Base-by-base conservation (phyloP, 192 early-diverging fungal genomes). In the Entomortierella lignicola region DNA sequence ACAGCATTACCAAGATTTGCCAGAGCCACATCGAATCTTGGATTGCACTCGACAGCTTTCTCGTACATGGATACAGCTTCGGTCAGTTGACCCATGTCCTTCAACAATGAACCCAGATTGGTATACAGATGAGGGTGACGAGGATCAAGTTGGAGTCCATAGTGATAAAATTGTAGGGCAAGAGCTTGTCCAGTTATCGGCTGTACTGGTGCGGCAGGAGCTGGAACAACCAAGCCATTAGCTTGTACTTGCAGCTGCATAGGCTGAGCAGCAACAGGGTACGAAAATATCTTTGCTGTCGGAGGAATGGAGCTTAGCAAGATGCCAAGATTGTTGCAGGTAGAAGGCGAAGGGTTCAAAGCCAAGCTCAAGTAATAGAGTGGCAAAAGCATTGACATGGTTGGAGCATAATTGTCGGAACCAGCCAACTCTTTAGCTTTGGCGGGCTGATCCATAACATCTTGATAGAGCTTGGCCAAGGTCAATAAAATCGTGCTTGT, bases 1-100 rank as follows among this genome's bases (percentile, higher is more conserved):
- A 93, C 90, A 1, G 96, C 95, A 62, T 97, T 97, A 25, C 94
- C 96, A 27, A 97, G 85, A 63, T 97, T 97, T 48, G 96, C 96
- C 31, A 96, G 84, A 4, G 96, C 96, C 52, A 97, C 95, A 68
- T 94, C 95, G 60, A 97, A 97, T 20, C 89, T 88, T 56, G 94
- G 92, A 73, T 95, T 93, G 48, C 86, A 89, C 62, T 93, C 88
- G 8, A 97, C 94, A 0, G 96, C 96, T 68, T 90, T 90, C 60
- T 95, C 89, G 81, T 97, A 97, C 92, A 95, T 96, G 6, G 83
- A 70, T 29, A 97, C 89, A 1, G 94, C 95, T 59, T 96, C 94
- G 32, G 86, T 83, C 61, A 96, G 83, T 51, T 94, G 91, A 7
- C 96, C 96, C 65, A 92, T 88, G 66, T 97, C 96, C 81, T 97